phyloP scores from a whole-genome alignment of 208 protist genomes.

The Trypanosoma congolense region DNA sequence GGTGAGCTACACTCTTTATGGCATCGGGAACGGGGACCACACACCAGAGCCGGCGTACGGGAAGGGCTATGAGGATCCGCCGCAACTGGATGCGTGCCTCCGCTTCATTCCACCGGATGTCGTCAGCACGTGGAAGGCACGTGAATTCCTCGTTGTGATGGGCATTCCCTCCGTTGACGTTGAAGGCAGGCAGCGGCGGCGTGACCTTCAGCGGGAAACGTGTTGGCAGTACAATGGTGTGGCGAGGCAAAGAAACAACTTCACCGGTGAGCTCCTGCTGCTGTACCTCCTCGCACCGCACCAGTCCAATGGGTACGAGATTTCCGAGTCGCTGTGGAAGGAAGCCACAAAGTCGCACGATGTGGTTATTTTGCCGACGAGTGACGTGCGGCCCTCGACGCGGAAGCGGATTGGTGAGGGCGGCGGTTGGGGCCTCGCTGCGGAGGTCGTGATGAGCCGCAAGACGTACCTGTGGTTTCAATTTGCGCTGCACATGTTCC shows the following conservation, averaged over 20 bases:
- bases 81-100: not conserved
- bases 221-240: slow-evolving; percentile 38
- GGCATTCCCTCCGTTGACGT: slow-evolving; percentile 39
- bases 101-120: not conserved
- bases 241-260: slow-evolving; percentile 24
- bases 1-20: no score
- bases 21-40: no score
- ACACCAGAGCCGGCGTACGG: no score
- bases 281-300: slow-evolving; percentile 13
- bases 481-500: slow-evolving; percentile 9
- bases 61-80: not conserved
- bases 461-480: slow-evolving; percentile 11
- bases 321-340: slow-evolving; percentile 22
- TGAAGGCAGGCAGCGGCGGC: slow-evolving; percentile 10
- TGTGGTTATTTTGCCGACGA: slow-evolving; percentile 25
- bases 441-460: slow-evolving; percentile 26
- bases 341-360: slow-evolving; percentile 29
- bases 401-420: slow-evolving; percentile 15
- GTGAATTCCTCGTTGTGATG: slow-evolving; percentile 23
- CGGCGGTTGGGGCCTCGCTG: slow-evolving; percentile 21
- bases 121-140: not conserved
- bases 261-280: slow-evolving; percentile 17
- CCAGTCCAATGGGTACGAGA: slow-evolving; percentile 8
- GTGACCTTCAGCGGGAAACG: slow-evolving; percentile 26
- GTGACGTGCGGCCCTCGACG: slow-evolving; percentile 23